Evolutionary conservation across 306 rosid genomes (phyloP).

Genomic region (Gleditsia sinensis): DNA sequence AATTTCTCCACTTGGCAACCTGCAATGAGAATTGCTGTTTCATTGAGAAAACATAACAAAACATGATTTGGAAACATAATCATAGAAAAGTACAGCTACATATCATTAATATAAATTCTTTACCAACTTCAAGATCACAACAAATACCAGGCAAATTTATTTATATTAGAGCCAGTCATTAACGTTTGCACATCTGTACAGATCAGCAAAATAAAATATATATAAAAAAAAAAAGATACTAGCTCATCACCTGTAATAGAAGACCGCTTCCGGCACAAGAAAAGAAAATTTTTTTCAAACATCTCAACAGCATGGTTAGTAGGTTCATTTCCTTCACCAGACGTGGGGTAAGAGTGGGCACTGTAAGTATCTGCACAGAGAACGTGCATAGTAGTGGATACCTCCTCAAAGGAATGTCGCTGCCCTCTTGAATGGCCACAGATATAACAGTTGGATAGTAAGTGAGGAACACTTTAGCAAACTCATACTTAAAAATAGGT

Average conservation of each 20-base stretch:
- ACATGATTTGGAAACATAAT: constrained; percentile 26
- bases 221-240: not conserved
- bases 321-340: constrained; percentile 92
- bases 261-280: constrained; percentile 79
- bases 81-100: not conserved
- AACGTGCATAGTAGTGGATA: constrained; percentile 68
- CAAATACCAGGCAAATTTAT: constrained; percentile 9
- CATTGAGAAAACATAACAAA: constrained; percentile 26
- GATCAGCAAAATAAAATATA: not conserved
- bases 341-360: constrained; percentile 87
- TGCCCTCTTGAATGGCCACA: constrained; percentile 59
- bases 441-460: constrained; percentile 85
- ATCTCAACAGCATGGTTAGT: constrained; percentile 71
- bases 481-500: constrained; percentile 84
- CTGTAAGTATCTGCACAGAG: constrained; percentile 96
- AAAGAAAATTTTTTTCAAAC: constrained; percentile 72
- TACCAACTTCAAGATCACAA: constrained; percentile 6
- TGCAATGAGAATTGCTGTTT: constrained; percentile 37
- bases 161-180: not conserved
- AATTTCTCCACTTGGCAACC: constrained; percentile 69
- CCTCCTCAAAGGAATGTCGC: constrained; percentile 47
- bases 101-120: constrained; percentile 6
- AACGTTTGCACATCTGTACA: constrained; percentile 22
- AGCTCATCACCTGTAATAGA: constrained; percentile 66
- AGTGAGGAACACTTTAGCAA: constrained; percentile 78